A percentile compares a stretch with the other conserved stretches of the same genome.
Conservation (phyloP, 2,329 filamentous ascomycete species). For the Penicillium sclerotigenum region DNA sequence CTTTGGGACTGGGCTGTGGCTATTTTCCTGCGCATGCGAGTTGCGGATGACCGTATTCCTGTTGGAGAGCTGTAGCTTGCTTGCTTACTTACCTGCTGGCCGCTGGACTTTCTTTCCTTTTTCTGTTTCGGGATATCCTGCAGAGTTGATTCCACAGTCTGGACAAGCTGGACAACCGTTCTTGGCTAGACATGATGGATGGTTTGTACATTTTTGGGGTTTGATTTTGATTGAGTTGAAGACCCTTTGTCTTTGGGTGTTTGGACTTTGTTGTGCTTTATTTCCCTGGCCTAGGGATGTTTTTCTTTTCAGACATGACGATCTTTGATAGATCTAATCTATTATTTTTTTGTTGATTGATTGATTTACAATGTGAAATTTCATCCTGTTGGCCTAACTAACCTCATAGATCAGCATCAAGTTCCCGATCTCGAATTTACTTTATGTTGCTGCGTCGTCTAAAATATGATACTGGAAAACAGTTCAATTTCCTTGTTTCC, state of each 20-base stretch:
- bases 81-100: not conserved
- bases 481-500: conserved; percentile 13
- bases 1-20: conserved; percentile 39
- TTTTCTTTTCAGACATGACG: conserved; percentile 2
- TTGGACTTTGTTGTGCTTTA: not conserved
- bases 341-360: conserved; percentile 1
- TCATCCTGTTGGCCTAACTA: not conserved
- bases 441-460: not conserved
- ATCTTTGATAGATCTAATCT: conserved; percentile 21
- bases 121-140: not conserved
- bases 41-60: conserved; percentile 27
- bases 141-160: not conserved
- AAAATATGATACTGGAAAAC: not conserved
- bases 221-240: not conserved
- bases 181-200: not conserved
- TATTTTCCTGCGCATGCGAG: conserved; percentile 36
- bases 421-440: not conserved
- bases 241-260: not conserved
- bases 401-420: no score
- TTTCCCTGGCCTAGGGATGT: conserved; percentile 6
- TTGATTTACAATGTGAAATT: not conserved
- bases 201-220: conserved; percentile 15
- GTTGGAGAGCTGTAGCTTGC: conserved; percentile 24
- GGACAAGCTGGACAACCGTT: not conserved
- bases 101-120: not conserved